These are phyloP conservation scores for Baorangia bicolor DNA, from an alignment of 768 basidiomycete species.

Conservation along the genomic window DNA sequence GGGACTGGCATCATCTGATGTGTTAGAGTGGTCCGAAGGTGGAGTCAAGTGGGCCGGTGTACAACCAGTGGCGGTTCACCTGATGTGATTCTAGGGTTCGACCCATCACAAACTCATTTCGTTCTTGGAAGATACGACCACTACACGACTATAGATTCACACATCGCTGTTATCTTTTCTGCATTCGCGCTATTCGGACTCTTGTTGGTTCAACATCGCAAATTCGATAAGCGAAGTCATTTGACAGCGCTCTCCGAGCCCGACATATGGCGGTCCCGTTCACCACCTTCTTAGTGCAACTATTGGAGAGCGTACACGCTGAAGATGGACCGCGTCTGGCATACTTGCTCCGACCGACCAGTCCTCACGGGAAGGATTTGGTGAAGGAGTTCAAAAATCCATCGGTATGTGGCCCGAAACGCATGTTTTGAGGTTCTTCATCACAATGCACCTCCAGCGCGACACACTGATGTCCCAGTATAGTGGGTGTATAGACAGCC, in stretches of 20 bases:
- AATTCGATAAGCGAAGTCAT: neutral
- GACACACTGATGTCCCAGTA: slow-evolving; percentile 30
- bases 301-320: slow-evolving; percentile 57
- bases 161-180: neutral
- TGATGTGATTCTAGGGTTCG: too few species aligned
- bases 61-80: too few species aligned
- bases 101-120: neutral
- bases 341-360: slow-evolving; percentile 72
- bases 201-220: neutral
- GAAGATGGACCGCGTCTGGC: slow-evolving; percentile 72
- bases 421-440: neutral
- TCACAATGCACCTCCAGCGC: slow-evolving; percentile 39
- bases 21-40: neutral
- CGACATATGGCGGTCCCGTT: slow-evolving; percentile 45
- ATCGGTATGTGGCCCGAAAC: slow-evolving; percentile 35
- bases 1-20: neutral
- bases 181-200: neutral
- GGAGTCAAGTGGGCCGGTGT: neutral
- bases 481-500: slow-evolving; percentile 62
- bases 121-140: neutral
- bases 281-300: slow-evolving; percentile 54
- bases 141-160: neutral
- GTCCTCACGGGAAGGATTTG: slow-evolving; percentile 73
- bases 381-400: slow-evolving; percentile 69
- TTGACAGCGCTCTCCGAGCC: neutral